Conservation (phyloP, 129 eudicot genomes). For the Mikania micrantha region DNA sequence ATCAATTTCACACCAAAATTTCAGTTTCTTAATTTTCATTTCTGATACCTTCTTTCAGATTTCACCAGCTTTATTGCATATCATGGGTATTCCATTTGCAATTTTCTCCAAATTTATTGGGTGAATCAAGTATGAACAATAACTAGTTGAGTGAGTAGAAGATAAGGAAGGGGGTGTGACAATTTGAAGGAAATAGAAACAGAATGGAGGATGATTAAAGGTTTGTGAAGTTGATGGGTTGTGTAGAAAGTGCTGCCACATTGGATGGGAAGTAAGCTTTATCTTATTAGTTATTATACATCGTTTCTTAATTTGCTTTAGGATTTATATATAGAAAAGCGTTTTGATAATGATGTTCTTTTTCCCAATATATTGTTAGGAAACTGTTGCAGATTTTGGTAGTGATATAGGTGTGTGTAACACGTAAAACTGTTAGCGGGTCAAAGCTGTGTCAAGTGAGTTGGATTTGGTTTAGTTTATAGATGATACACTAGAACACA, state of each 20-base stretch:
- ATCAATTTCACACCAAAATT: too few species aligned
- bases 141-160: constrained; percentile 25
- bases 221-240: constrained; percentile 15
- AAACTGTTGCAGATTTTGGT: background rate
- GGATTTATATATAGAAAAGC: background rate
- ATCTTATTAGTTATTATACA: background rate
- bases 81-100: constrained; percentile 1
- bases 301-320: background rate
- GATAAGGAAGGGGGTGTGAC: background rate
- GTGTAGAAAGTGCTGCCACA: background rate
- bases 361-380: background rate
- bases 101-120: background rate
- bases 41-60: too few species aligned
- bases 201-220: constrained; percentile 10
- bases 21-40: too few species aligned
- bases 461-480: background rate
- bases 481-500: background rate
- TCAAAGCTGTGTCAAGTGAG: background rate
- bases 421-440: background rate
- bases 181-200: constrained; percentile 19
- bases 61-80: background rate
- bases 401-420: background rate
- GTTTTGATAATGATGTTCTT: background rate
- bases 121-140: background rate
- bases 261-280: background rate